phyloP scores from a whole-genome alignment of 305 asterid species.

The Coffea humblotiana region DNA sequence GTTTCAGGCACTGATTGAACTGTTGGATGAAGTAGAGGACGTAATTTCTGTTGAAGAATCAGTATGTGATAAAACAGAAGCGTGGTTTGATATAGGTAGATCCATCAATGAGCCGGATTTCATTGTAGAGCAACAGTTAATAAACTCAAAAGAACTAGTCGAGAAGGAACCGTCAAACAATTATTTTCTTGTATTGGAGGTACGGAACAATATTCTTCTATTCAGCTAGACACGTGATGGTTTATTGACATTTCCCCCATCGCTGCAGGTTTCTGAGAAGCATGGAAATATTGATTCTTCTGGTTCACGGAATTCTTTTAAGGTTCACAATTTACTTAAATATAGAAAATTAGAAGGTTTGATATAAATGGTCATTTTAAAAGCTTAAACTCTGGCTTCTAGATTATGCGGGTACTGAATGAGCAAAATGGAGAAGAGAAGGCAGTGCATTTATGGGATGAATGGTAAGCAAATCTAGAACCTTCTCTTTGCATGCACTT shows the following conservation, averaged over 20 bases:
- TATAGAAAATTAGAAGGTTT: conserved; percentile 26
- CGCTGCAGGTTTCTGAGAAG: conserved; percentile 72
- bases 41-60: too few species aligned
- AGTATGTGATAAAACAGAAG: too few species aligned
- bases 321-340: conserved; percentile 53
- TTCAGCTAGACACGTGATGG: conserved; percentile 19
- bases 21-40: too few species aligned
- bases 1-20: too few species aligned
- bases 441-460: conserved; percentile 76
- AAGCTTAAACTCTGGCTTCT: conserved; percentile 25
- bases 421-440: conserved; percentile 89
- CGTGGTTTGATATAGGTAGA: too few species aligned
- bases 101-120: too few species aligned
- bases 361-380: conserved; percentile 20
- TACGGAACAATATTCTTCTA: conserved; percentile 5
- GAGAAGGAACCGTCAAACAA: too few species aligned
- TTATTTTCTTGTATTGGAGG: too few species aligned
- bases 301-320: conserved; percentile 49
- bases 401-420: conserved; percentile 80
- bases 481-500: conserved; percentile 1
- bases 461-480: conserved; percentile 53
- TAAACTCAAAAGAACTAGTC: too few species aligned
- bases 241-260: conserved; percentile 14
- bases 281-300: conserved; percentile 45
- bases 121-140: too few species aligned